Evolutionary conservation across 2,329 filamentous ascomycete genomes (phyloP).

Genomic region (Tolypocladium tundrense): DNA sequence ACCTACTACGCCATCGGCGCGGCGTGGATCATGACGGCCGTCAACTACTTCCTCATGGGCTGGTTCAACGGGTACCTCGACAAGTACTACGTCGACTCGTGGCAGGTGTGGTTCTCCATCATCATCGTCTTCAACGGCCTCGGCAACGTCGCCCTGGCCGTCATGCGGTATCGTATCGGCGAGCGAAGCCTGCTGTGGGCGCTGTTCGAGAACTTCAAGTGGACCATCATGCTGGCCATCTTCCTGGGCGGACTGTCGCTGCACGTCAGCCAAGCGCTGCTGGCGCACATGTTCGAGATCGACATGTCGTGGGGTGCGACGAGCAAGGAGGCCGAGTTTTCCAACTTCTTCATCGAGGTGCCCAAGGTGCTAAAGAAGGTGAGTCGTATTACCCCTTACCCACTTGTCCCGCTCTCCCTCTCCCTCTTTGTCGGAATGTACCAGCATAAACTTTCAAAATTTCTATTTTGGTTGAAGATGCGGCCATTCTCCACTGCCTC

Average conservation of each 20-base stretch:
- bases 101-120: slow-evolving; percentile 73
- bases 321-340: slow-evolving; percentile 69
- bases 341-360: slow-evolving; percentile 78
- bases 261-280: slow-evolving; percentile 69
- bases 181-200: slow-evolving; percentile 50
- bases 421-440: not conserved
- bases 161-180: slow-evolving; percentile 63
- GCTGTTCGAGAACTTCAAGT: slow-evolving; percentile 58
- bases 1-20: slow-evolving; percentile 73
- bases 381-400: slow-evolving; percentile 31
- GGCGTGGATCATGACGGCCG: slow-evolving; percentile 61
- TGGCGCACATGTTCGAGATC: slow-evolving; percentile 76
- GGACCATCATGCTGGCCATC: slow-evolving; percentile 63
- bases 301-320: slow-evolving; percentile 83
- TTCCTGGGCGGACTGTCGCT: slow-evolving; percentile 76
- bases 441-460: not conserved
- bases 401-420: not conserved
- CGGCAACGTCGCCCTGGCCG: slow-evolving; percentile 60
- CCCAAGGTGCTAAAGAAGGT: slow-evolving; percentile 69
- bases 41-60: slow-evolving; percentile 67
- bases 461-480: not conserved
- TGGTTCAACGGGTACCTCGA: slow-evolving; percentile 71
- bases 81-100: slow-evolving; percentile 71
- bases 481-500: not conserved
- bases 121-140: slow-evolving; percentile 69